These are phyloP conservation scores for Crithidia thermophila DNA, from an alignment of 208 protist species.

Conservation along the genomic window DNA sequence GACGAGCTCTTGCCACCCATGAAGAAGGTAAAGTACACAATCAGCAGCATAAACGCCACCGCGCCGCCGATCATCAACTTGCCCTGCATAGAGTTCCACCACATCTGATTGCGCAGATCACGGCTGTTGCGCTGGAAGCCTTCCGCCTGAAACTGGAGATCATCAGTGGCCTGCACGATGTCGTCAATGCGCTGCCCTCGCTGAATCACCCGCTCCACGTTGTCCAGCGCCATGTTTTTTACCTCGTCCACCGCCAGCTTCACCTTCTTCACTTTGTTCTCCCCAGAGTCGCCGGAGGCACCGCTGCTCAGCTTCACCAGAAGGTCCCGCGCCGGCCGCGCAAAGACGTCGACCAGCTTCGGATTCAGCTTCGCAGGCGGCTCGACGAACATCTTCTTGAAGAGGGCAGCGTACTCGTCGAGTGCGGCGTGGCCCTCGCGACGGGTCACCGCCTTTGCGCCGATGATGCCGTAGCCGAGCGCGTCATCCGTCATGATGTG, in stretches of 20 bases:
- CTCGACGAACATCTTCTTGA: constrained; percentile 91
- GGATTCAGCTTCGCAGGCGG: constrained; percentile 55
- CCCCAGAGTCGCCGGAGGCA: not conserved
- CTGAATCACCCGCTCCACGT: constrained; percentile 83
- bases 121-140: constrained; percentile 87
- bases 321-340: constrained; percentile 65
- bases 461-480: constrained; percentile 73
- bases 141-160: constrained; percentile 88
- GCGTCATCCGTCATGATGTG: constrained; percentile 84
- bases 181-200: constrained; percentile 87
- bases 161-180: constrained; percentile 88
- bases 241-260: constrained; percentile 83
- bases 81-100: constrained; percentile 87
- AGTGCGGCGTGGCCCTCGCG: constrained; percentile 68
- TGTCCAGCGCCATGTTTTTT: constrained; percentile 84
- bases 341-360: constrained; percentile 70
- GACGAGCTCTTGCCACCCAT: constrained; percentile 17
- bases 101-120: constrained; percentile 83
- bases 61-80: constrained; percentile 71
- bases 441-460: constrained; percentile 44
- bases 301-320: constrained; percentile 54
- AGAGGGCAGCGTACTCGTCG: constrained; percentile 72
- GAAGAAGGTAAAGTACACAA: constrained; percentile 86
- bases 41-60: constrained; percentile 62
- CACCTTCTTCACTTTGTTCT: constrained; percentile 76